Conservation (phyloP, 306 rosid genomes). For the Corylus americana region DNA sequence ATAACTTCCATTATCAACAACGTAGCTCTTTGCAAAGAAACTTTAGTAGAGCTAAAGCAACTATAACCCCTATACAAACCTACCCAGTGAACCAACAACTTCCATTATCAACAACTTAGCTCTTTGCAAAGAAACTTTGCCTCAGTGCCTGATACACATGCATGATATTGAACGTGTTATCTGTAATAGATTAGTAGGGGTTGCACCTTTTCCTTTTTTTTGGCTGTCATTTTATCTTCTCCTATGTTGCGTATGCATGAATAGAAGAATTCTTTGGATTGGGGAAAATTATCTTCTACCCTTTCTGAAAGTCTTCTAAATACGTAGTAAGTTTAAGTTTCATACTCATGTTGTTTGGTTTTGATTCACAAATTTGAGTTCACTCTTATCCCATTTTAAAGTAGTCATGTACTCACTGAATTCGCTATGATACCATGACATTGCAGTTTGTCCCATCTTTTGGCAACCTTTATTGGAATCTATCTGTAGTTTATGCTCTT, state of each 20-base stretch:
- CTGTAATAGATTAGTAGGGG: no score
- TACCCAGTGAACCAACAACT: no score
- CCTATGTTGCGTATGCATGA: background rate
- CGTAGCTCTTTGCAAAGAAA: no score
- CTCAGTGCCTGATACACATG: background rate
- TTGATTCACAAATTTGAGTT: background rate
- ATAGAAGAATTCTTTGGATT: no score
- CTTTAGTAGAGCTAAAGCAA: no score
- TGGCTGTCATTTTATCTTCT: background rate
- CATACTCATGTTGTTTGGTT: background rate
- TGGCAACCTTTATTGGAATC: background rate
- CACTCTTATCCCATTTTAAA: background rate
- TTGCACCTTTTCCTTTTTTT: background rate
- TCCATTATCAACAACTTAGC: no score
- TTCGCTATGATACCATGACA: background rate
- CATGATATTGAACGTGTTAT: background rate
- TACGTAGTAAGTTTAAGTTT: no score
- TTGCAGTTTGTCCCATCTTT: background rate
- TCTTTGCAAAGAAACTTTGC: background rate
- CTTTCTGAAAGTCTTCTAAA: no score
- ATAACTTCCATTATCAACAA: no score
- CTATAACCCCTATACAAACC: no score
- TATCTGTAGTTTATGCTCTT: background rate
- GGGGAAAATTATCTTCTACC: no score
- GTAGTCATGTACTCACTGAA: background rate